Conservation (phyloP, 2,329 filamentous ascomycete genomes). For the Ilyonectria sp. region DNA sequence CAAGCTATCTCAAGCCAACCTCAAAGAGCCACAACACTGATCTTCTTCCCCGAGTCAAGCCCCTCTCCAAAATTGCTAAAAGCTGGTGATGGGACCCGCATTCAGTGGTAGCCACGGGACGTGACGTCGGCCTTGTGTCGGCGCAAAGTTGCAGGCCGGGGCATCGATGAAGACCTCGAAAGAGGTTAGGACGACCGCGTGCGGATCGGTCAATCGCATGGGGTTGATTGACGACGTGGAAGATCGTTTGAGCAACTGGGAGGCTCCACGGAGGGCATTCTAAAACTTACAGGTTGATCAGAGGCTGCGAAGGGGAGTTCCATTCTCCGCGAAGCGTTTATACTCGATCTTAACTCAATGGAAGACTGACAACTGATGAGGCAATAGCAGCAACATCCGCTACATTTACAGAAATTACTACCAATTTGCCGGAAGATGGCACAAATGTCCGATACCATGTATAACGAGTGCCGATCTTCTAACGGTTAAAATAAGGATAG, state of each 20-base stretch:
- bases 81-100: constrained; percentile 6
- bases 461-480: constrained; percentile 1
- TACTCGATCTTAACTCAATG: neutral
- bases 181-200: constrained; percentile 16
- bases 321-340: neutral
- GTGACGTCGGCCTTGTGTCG: constrained; percentile 25
- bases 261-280: neutral
- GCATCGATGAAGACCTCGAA: constrained; percentile 4
- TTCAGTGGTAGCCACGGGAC: neutral
- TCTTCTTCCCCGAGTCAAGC: neutral
- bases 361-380: no score
- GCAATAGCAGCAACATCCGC: neutral
- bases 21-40: neutral
- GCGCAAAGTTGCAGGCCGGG: constrained; percentile 5
- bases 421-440: neutral
- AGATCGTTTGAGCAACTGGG: neutral
- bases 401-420: neutral
- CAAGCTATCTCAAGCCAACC: neutral
- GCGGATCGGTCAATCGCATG: constrained; percentile 5
- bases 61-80: constrained; percentile 1
- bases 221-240: neutral
- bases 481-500: constrained; percentile 23
- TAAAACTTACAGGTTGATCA: no score
- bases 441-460: neutral
- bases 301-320: neutral